Evolutionary conservation across 1,284 basidiomycete species (phyloP).

Genomic region (Ustilago sp.): DNA sequence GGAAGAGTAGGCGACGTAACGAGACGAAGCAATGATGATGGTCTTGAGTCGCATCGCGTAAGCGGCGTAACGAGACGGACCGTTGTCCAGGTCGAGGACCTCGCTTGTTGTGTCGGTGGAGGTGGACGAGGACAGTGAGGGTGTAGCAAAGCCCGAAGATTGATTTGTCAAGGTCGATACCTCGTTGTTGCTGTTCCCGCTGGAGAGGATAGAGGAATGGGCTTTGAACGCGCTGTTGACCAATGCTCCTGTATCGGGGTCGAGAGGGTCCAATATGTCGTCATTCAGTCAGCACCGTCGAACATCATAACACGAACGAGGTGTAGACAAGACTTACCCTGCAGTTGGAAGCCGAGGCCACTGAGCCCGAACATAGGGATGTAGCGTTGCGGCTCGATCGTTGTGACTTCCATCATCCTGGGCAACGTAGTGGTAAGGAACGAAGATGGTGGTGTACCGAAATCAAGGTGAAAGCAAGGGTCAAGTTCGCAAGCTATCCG

Average conservation of each 20-base stretch:
- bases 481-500: neutral
- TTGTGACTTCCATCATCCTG: conserved; percentile 31
- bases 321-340: conserved; percentile 11
- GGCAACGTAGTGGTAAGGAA: neutral
- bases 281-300: neutral
- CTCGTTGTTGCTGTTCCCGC: conserved; percentile 8
- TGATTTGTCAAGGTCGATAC: conserved; percentile 4
- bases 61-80: conserved; percentile 56
- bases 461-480: neutral
- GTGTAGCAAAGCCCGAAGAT: conserved; percentile 37
- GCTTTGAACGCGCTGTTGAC: conserved; percentile 27
- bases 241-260: conserved; percentile 12
- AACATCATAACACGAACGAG: neutral
- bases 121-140: conserved; percentile 32
- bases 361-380: conserved; percentile 46
- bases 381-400: conserved; percentile 41
- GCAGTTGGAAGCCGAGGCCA: conserved; percentile 40
- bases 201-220: conserved; percentile 31
- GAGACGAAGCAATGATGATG: conserved; percentile 45
- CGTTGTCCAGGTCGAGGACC: conserved; percentile 53
- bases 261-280: neutral
- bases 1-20: conserved; percentile 75
- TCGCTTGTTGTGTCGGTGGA: conserved; percentile 18
- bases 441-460: neutral
- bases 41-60: conserved; percentile 63